Base-by-base conservation (phyloP, 352 stramenopile genomes). In the Plasmopara halstedii region DNA sequence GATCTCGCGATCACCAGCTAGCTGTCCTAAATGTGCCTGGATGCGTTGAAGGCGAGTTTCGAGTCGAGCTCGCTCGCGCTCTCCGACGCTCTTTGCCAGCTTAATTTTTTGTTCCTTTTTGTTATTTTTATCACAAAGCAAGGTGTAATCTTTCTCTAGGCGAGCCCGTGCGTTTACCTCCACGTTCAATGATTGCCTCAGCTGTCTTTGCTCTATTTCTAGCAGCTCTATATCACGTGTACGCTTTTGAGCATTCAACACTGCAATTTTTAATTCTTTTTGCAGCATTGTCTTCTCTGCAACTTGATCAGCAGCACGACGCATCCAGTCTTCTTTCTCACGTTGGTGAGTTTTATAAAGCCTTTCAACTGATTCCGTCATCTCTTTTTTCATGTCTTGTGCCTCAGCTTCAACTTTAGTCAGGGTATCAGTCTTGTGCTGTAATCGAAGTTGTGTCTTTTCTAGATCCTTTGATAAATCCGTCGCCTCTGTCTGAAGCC, bases 321-420 rank as follows among this genome's bases (percentile, higher is more conserved):
- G 60, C 38, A 88, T 88, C 71, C 67, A 85, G 17, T 62, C 47
- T 44, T 87, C 80, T 23, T 66, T 72, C 18, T 88, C 67, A 7
- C 43, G 25, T 18, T 76, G 68, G 15, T 85, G 62, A 0, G 46
- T 51, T 3, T 8, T 39, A 7, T 64, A 71, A 39, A 75, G 40
- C 7, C 33, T 20, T 2, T 78, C 62, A 3, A 82, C 20, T 38
- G 85, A 50, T 4, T 60, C 46, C 14, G 31, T 53, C 15, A 82
- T 57, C 8, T 75, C 56, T n/a, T 62, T 56, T 40, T 68, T 71
- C 2, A 50, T 56, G 32, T 52, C 46, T 4, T 57, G 49, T n/a
- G 64, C 47, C 17, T 73, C 62, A 0, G 50, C 41, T 27, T 62
- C 58, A 0, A 69, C 48, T 17, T 80, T 59, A 3, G 42, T 17